Conservation (phyloP, 768 basidiomycete species). For the Amyloporia xantha region DNA sequence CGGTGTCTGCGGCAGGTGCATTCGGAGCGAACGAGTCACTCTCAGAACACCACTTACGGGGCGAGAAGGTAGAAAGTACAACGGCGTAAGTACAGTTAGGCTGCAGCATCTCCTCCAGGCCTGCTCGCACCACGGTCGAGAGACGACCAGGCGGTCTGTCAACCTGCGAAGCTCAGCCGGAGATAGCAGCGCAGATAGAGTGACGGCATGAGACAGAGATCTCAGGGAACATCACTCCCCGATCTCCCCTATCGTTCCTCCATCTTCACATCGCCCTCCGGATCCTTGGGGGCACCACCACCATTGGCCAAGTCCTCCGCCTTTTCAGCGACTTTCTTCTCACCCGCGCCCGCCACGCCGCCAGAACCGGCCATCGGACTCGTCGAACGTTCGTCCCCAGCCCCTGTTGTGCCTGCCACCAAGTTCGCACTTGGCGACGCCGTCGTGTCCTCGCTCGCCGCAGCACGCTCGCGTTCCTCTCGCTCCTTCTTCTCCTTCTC, state of each 20-base stretch:
- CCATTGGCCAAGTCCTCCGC: conserved; percentile 1
- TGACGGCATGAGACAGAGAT: background rate
- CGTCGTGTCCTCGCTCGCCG: conserved; percentile 23
- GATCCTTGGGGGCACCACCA: conserved; percentile 6
- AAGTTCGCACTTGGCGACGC: conserved; percentile 18
- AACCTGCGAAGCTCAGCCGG: background rate
- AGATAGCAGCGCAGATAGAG: no score
- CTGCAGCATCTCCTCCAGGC: no score
- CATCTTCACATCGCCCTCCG: conserved; percentile 24
- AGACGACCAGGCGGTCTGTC: background rate
- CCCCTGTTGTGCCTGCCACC: conserved; percentile 10
- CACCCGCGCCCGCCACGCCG: background rate
- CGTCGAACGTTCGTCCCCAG: conserved; percentile 3
- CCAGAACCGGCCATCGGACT: conserved; percentile 1
- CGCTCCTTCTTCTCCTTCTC: conserved; percentile 19
- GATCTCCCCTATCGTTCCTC: conserved; percentile 10
- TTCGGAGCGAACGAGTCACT: no score
- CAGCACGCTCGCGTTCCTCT: conserved; percentile 30
- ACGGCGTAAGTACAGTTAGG: no score
- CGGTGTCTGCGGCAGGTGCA: no score
- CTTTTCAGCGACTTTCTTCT: conserved; percentile 1
- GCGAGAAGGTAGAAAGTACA: no score
- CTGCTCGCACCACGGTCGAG: background rate
- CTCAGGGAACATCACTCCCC: background rate
- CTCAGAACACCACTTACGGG: no score